Base-by-base conservation (phyloP, 345 rosid genomes). In the Diplotaxis tenuifolia region DNA sequence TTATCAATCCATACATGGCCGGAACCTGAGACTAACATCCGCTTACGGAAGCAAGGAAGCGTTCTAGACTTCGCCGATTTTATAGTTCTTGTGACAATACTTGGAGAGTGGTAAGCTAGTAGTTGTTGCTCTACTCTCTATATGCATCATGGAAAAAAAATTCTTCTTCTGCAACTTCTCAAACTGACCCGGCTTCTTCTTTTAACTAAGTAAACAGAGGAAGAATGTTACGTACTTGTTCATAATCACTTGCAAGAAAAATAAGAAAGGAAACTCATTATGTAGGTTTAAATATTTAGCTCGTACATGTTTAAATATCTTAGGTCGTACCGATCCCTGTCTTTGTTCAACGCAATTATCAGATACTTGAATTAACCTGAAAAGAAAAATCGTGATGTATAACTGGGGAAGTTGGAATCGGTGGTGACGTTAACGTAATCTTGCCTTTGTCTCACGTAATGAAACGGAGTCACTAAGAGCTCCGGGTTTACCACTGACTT, bases 161-260 rank as follows among this genome's bases (percentile, higher is more conserved):
- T 80, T 80, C 64, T 84, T 80, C 3, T 83, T 34, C 89, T 58
- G 96, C 96, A 15, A 87, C 92, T 73, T 93, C 97, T 97, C 96
- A 91, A 8, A 89, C 95, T 4, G 88, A 89, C 54, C 95, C 90
- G 1, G 96, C 97, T 76, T 91, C 92, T 67, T 91, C 98, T 76
- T 93, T 91, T 18, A 86, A 38, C 5, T 38, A n/a, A n/a, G n/a
- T n/a, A n/a, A n/a, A n/a, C n/a, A n/a, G n/a, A n/a, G n/a, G n/a
- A n/a, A n/a, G n/a, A 38, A 38, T 15, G n/a, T 11, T 11, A 38
- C 11, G 45, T 5, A 11, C n/a, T 12, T 12, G 5, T 38, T 38
- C 45, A 14, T 38, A 6, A 11, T 3, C 45, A 38, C 45, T n/a
- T 38, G 45, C 5, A 11, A 38, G n/a, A n/a, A n/a, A n/a, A n/a